A percentile compares a stretch with the other conserved stretches of the same genome.
Evolutionary conservation across 1,284 basidiomycete genomes (phyloP).

Genomic region (Ceratobasidium sp.): DNA sequence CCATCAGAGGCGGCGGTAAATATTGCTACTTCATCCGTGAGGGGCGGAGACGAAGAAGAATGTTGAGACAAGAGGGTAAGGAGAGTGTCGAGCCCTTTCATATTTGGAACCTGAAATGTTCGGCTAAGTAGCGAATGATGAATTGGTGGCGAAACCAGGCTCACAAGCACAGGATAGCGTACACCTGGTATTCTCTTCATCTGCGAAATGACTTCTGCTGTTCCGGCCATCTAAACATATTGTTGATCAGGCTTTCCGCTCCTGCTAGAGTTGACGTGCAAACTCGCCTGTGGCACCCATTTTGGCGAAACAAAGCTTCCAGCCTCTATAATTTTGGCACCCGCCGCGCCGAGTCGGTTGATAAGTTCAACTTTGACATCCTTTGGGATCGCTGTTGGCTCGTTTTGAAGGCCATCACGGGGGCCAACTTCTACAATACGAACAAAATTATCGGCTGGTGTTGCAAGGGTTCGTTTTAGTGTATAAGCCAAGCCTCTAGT

Average conservation of each 20-base stretch:
- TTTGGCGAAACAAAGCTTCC: constrained; percentile 94
- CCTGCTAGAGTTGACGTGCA: neutral
- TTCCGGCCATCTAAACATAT: constrained; percentile 79
- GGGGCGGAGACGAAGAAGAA: constrained; percentile 51
- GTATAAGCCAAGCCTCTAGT: neutral
- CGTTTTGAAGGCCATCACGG: constrained; percentile 93
- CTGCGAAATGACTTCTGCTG: constrained; percentile 69
- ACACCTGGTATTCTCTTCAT: constrained; percentile 63
- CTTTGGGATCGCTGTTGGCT: constrained; percentile 76
- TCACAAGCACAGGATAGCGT: constrained; percentile 82
- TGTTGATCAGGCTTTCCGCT: neutral
- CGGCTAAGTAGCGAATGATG: neutral
- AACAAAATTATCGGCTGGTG: constrained; percentile 52
- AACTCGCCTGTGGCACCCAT: constrained; percentile 87
- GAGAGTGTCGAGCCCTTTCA: constrained; percentile 75
- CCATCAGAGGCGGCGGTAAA: constrained; percentile 90
- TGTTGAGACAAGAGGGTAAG: constrained; percentile 60
- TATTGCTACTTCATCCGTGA: constrained; percentile 85
- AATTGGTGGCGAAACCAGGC: neutral
- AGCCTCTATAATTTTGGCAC: constrained; percentile 79
- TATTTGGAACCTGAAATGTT: constrained; percentile 62
- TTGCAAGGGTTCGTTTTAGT: neutral
- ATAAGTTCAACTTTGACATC: constrained; percentile 84
- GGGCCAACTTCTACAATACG: constrained; percentile 92
- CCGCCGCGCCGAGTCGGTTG: constrained; percentile 73